Evolutionary conservation across 176 grass and related monocot species (phyloP).

Genomic region (Paspalum vaginatum): DNA sequence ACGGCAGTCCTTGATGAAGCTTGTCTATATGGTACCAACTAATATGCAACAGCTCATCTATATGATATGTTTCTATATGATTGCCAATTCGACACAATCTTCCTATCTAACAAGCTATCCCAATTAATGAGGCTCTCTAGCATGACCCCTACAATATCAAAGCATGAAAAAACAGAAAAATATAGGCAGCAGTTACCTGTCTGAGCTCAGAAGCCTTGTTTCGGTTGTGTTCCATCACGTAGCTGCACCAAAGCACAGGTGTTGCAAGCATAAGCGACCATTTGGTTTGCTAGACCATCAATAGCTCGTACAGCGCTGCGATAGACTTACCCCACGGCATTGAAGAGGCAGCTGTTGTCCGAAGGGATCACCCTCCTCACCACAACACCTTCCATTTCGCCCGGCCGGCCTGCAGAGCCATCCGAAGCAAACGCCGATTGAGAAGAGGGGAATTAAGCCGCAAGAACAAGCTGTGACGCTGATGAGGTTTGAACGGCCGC

Average conservation of each 20-base stretch:
- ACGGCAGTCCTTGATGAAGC: conserved; percentile 9
- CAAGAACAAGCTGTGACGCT: background rate
- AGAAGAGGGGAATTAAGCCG: conserved; percentile 4
- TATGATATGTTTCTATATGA: background rate
- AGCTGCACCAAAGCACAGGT: conserved; percentile 43
- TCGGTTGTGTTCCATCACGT: conserved; percentile 87
- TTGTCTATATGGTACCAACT: conserved; percentile 5
- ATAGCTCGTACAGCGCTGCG: background rate
- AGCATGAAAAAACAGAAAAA: background rate
- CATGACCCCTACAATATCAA: background rate
- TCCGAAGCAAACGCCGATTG: conserved; percentile 9
- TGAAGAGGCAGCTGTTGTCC: conserved; percentile 98
- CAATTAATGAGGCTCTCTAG: conserved; percentile 1
- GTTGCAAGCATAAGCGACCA: background rate
- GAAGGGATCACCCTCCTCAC: conserved; percentile 91
- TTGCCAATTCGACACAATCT: background rate
- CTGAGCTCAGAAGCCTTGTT: conserved; percentile 78
- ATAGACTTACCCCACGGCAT: conserved; percentile 64
- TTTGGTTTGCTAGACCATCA: background rate
- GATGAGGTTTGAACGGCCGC: background rate
- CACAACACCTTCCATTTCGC: conserved; percentile 76
- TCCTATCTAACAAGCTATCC: background rate
- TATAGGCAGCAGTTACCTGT: conserved; percentile 54
- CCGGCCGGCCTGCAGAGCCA: conserved; percentile 28
- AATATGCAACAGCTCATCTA: background rate